A percentile compares a stretch with the other conserved stretches of the same genome.
phyloP scores from a whole-genome alignment of 2,329 filamentous ascomycete species.

The Fusarium succisae region DNA sequence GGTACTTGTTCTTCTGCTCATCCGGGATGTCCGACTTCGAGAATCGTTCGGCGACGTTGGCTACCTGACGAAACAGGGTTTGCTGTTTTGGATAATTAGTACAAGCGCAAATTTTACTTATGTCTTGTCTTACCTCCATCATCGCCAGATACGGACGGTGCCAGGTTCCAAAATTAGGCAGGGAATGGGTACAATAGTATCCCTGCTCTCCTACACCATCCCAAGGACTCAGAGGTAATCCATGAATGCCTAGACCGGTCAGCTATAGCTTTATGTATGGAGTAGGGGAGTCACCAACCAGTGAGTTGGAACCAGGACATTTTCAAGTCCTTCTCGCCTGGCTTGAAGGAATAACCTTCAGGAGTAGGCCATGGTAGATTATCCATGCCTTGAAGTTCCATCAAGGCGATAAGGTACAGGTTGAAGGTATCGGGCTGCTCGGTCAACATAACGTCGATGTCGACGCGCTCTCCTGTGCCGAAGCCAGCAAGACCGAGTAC shows the following conservation, averaged over 20 bases:
- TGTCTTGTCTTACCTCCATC: background rate
- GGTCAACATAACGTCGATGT: background rate
- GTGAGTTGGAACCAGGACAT: background rate
- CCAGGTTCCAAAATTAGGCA: rapidly evolving
- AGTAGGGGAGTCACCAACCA: rapidly evolving
- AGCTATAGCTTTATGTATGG: background rate
- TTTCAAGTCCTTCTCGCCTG: background rate
- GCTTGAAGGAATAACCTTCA: background rate
- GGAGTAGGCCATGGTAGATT: rapidly evolving
- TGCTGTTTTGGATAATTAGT: no score
- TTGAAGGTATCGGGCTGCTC: background rate
- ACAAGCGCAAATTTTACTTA: no score
- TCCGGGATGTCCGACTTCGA: rapidly evolving
- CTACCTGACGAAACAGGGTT: rapidly evolving
- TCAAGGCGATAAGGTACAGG: background rate
- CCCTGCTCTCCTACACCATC: rapidly evolving
- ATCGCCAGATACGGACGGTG: background rate
- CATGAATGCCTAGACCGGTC: background rate
- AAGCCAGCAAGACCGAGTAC: background rate
- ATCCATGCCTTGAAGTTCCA: rapidly evolving
- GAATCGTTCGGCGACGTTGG: rapidly evolving
- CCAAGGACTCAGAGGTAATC: rapidly evolving
- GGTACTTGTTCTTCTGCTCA: background rate
- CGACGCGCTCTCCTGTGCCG: rapidly evolving
- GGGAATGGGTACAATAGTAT: background rate